Conservation (phyloP, 495 filamentous ascomycete species). For the Astrothelium subdiscretum region DNA sequence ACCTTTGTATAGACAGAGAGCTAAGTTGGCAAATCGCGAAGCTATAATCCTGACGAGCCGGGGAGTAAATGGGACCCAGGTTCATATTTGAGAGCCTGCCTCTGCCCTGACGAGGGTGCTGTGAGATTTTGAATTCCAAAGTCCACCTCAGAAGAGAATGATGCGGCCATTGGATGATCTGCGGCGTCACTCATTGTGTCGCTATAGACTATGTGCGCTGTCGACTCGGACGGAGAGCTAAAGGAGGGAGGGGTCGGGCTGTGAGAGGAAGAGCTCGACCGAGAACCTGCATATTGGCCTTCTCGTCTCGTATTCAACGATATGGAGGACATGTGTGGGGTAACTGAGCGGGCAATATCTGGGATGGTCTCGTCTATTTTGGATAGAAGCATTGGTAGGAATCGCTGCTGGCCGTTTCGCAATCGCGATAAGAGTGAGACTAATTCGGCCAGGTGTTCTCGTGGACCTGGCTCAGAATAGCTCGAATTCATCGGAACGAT, state of each 20-base stretch:
- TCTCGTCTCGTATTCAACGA: neutral
- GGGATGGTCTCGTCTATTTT: constrained; percentile 60
- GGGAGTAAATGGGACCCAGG: neutral
- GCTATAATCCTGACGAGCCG: neutral
- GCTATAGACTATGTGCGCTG: neutral
- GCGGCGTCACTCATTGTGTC: neutral
- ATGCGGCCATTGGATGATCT: neutral
- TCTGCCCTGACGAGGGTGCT: neutral
- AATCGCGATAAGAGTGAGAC: constrained; percentile 53
- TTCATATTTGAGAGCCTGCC: neutral
- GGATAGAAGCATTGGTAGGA: constrained; percentile 55
- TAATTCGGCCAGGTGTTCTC: constrained; percentile 61
- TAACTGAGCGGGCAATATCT: constrained; percentile 37
- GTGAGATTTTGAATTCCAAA: neutral
- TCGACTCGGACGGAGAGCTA: neutral
- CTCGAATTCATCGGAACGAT: constrained; percentile 45
- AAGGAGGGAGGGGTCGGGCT: neutral
- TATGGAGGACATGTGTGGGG: neutral
- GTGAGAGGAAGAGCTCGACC: neutral
- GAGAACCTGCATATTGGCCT: neutral
- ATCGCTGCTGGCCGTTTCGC: constrained; percentile 58
- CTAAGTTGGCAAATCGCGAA: too few species aligned
- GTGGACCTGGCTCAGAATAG: constrained; percentile 53
- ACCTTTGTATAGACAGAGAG: too few species aligned
- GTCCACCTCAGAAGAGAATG: neutral